A percentile compares a stretch with the other conserved stretches of the same genome.
These are phyloP conservation scores for Pythium sp. DNA, from an alignment of 352 stramenopile genomes.

Conservation along the genomic window DNA sequence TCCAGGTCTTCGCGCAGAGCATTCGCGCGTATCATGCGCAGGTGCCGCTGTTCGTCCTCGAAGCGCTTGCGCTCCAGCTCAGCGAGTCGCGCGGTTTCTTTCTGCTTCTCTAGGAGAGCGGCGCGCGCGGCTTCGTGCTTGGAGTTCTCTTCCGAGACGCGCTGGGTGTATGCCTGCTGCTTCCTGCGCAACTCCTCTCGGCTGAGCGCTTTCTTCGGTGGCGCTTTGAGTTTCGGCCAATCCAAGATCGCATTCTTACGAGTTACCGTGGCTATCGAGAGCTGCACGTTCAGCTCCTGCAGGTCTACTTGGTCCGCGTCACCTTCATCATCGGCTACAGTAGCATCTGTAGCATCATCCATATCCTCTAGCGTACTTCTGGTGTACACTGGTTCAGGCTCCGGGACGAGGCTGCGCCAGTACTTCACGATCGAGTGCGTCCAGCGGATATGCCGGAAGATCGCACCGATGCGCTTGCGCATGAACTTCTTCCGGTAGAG, in stretches of 20 bases:
- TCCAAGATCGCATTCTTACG: neutral
- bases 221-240: neutral
- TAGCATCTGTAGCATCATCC: neutral
- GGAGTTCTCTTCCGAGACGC: conserved; percentile 36
- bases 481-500: conserved; percentile 67
- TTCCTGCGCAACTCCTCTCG: conserved; percentile 22
- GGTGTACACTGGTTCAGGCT: neutral
- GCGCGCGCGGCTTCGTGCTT: conserved; percentile 28
- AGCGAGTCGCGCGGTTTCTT: conserved; percentile 19
- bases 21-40: conserved; percentile 26
- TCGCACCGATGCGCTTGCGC: conserved; percentile 28
- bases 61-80: conserved; percentile 24
- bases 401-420: conserved; percentile 33
- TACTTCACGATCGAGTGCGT: conserved; percentile 31
- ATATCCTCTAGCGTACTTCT: neutral
- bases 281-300: neutral
- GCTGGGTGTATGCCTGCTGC: conserved; percentile 41
- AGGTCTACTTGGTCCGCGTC: conserved; percentile 1
- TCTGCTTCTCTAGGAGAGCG: conserved; percentile 27
- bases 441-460: conserved; percentile 32
- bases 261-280: neutral
- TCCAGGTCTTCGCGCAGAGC: conserved; percentile 38
- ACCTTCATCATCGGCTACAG: neutral
- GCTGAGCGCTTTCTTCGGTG: conserved; percentile 2
- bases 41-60: conserved; percentile 30